Base-by-base conservation (phyloP, 2,329 filamentous ascomycete species). In the Phaeosphaeria sp. region DNA sequence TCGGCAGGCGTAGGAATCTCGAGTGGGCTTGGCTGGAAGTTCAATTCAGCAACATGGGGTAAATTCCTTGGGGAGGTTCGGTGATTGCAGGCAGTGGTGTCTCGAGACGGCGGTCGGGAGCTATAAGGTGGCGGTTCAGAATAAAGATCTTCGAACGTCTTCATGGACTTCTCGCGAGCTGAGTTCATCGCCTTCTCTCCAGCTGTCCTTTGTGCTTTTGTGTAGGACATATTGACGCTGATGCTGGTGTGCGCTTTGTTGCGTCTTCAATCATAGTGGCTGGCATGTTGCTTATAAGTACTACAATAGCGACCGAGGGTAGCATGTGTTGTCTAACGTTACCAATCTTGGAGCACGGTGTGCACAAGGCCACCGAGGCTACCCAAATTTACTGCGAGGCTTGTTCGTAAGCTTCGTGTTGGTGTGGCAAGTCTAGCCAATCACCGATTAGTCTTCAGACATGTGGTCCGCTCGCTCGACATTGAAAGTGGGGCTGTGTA, bases 1-100 rank as follows among this genome's bases (percentile, higher is more conserved):
- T 87, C 82, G 58, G 88, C 82, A 5, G 74, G 73, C 1, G 80
- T 78, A 1, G 85, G 82, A 10, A 68, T 55, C 39, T 66, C 66
- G 10, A 67, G 53, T 63, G 13, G 83, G 74, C 43, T 77, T 71
- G 20, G 75, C 64, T 61, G 81, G 81, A 23, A 79, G 30, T 66
- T 52, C 3, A 62, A 39, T 11, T 58, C 52, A 11, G 54, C 30
- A 20, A 59, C n/a, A n/a, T n/a, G n/a, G n/a, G n/a, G n/a, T n/a
- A n/a, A n/a, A n/a, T n/a, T 50, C 9, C 49, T 22, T 9, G 48
- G 51, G 7, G 46, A 17, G 18, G 33, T 44, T 33, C 50, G 6
- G 7, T 11, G 30, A 36, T 36, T 50, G 6, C 48, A 50, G 23
- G 55, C 46, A 1, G 55, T 30, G 5, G 53, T 18, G 17, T 55